These are phyloP conservation scores for Fusarium secorum DNA, from an alignment of 2,329 filamentous ascomycete species.

Conservation along the genomic window DNA sequence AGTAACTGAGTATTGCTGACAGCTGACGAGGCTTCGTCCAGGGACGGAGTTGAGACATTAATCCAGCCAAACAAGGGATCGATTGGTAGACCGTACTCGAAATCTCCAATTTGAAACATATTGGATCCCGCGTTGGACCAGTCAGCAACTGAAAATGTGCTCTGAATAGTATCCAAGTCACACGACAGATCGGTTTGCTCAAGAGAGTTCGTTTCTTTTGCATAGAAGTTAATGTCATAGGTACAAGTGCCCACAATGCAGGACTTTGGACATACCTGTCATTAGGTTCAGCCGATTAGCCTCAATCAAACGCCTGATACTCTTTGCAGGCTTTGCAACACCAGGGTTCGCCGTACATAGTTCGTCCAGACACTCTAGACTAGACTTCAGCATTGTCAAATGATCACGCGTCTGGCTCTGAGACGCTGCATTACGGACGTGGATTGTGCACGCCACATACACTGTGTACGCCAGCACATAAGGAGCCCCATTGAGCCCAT, in stretches of 20 bases:
- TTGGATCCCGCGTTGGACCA: background rate
- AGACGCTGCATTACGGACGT: conserved; percentile 5
- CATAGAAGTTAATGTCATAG: background rate
- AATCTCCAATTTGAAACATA: background rate
- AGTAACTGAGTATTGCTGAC: fast-evolving
- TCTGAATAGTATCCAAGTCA: background rate
- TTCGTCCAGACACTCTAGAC: conserved; percentile 1
- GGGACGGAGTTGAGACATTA: background rate
- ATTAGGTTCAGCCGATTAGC: background rate
- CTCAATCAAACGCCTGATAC: background rate
- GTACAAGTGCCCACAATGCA: fast-evolving
- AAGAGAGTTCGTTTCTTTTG: background rate
- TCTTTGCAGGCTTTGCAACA: background rate
- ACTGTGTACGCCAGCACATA: conserved; percentile 7
- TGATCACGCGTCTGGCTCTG: background rate
- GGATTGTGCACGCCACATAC: conserved; percentile 10
- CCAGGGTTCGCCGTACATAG: background rate
- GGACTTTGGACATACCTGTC: background rate
- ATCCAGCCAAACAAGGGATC: conserved; percentile 15
- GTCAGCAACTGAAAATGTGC: background rate
- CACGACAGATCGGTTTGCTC: background rate
- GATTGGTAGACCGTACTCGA: background rate
- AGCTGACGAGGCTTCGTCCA: background rate
- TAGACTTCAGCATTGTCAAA: background rate
- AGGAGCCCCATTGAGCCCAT: background rate